Evolutionary conservation across 208 protist species (phyloP), one percentile per base, ranked within the genome.

Genomic region (Leishmania major): DNA sequence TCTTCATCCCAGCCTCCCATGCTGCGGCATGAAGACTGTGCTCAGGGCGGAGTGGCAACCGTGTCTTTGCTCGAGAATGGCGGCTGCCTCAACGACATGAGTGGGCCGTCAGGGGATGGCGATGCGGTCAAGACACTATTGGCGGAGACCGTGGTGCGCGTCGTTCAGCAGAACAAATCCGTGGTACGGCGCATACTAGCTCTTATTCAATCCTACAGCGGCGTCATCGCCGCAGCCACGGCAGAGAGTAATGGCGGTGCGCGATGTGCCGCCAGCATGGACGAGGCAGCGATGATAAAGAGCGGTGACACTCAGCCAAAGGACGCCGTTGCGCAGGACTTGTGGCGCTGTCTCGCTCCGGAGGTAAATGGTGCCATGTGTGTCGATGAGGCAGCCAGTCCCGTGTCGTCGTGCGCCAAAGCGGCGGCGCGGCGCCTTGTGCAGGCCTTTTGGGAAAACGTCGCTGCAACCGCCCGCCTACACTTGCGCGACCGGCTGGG

Each of bases 161-260:
- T 72, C 3, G 79, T 88, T 76, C 85, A 84, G 78, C 77, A 82
- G 57, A 83, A 82, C 76, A 78, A 84, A 45, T 37, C 70, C 1
- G 82, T 84, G n/a, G 82, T 88, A 66, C 85, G 82, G 22, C 81
- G 81, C 15, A 77, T 88, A 3, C 64, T 84, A 49, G 64, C 64
- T 10, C 81, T 85, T 4, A 73, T 88, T 55, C 60, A 85, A 49
- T 78, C 81, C 60, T 83, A 84, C 45, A 45, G 70, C 28, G 70
- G 17, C n/a, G 40, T 55, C 22, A 25, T 64, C 25, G 13, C 51
- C 47, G 73, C 35, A 22, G 73, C 53, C 17, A 69, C 75, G 19
- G 75, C 75, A 43, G 75, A 45, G 49, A 10, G 19, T 22, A 35
- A 64, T n/a, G 49, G 47, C 25, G 45, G 28, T 25, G 31, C 13